phyloP scores from a whole-genome alignment of 805 yeast genomes.

The Metschnikowia lochheadii region DNA sequence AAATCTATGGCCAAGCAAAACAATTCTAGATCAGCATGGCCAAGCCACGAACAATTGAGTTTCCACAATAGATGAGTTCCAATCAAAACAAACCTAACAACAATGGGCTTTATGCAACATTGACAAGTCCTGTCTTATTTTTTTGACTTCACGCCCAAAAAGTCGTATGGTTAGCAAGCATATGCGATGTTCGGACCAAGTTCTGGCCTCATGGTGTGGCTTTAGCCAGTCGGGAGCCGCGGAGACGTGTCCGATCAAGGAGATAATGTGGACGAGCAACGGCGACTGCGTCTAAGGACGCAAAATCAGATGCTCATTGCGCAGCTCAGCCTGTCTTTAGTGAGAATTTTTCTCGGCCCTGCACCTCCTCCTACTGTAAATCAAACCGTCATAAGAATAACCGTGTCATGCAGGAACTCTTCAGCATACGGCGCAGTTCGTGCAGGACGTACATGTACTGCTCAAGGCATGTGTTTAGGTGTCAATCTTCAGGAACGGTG shows the following conservation, averaged over 20 bases:
- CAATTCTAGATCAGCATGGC: neutral
- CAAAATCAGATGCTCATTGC: neutral
- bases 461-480: neutral
- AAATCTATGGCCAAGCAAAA: neutral
- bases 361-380: neutral
- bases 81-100: neutral
- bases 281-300: neutral
- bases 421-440: neutral
- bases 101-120: neutral
- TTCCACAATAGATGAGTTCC: neutral
- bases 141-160: no score
- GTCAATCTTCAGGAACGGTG: neutral
- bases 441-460: neutral
- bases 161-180: no score
- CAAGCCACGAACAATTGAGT: neutral
- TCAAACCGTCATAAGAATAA: neutral
- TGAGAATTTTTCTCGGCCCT: constrained; percentile 1
- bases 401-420: neutral
- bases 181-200: neutral
- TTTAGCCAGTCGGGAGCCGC: neutral
- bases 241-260: neutral
- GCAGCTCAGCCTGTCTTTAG: neutral
- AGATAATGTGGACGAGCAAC: neutral
- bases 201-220: neutral
- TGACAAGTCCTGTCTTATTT: no score